Base-by-base conservation (phyloP, 2,329 filamentous ascomycete genomes). In the Huntiella moniliformis region DNA sequence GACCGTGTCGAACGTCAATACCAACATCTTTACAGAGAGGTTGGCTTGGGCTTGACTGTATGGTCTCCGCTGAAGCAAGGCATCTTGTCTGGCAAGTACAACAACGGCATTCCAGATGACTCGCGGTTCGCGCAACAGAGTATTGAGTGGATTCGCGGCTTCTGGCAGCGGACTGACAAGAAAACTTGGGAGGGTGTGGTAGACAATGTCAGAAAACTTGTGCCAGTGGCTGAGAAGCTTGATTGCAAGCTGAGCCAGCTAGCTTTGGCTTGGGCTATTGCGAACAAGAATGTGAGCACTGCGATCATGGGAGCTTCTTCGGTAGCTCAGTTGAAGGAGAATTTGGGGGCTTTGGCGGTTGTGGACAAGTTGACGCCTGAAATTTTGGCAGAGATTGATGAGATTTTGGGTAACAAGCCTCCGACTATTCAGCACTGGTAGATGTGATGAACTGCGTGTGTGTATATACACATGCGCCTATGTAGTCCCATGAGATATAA, bases 1-100 rank as follows among this genome's bases (percentile, higher is more conserved):
- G 61, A 73, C 51, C 72, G 71, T 54, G 73, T 80, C n/a, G 77
- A 81, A 61, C 62, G 62, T 43, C 75, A 81, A 54, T 79, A 68
- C 56, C 62, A 64, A 40, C 68, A 71, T 50, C 62, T 81, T 18
- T 80, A 77, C 59, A 63, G 70, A 37, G 67, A 77, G 50, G 62
- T 68, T 46, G 72, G 74, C 5, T 63, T 75, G 1, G 77, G 77
- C 3, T 61, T 79, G 35, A 80, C 77, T 10, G 69, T 72, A 49
- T 81, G 71, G 60, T 74, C 68, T 2, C 77, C 77, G 1, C 60
- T 82, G 54, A 56, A 57, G 38, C 56, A 60, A 43, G 77, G 77
- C 15, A 65, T 80, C 50, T 61, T 81, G 51, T 74, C 74, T 0
- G 77, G 77, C 40, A 81, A 81, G 59, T 81, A 81, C 61, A 76